Conservation (phyloP, 495 filamentous ascomycete genomes). For the Trichocladium antarcticum region DNA sequence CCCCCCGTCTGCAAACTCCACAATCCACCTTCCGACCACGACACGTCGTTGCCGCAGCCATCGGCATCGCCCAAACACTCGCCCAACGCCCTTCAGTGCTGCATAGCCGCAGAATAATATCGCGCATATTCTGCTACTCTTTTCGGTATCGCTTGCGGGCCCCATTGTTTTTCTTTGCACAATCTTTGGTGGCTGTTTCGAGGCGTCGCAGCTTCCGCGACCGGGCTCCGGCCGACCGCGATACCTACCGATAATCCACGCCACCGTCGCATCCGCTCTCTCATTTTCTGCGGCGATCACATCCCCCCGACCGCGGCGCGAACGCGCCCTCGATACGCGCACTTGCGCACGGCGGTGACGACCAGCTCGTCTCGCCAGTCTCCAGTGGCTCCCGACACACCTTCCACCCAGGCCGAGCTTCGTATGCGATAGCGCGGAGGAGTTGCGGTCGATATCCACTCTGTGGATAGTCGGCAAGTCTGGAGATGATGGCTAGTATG, state of each 20-base stretch:
- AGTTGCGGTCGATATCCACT: slow-evolving; percentile 39
- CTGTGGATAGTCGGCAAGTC: slow-evolving; percentile 38
- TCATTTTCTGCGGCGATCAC: background rate
- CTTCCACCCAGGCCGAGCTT: slow-evolving; percentile 11
- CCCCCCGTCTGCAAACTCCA: slow-evolving; percentile 28
- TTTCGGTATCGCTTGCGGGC: background rate
- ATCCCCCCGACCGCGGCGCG: slow-evolving; percentile 7
- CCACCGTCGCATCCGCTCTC: slow-evolving; percentile 9
- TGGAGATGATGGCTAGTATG: slow-evolving; percentile 54
- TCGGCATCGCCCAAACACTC: slow-evolving; percentile 13
- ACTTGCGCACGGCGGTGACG: background rate
- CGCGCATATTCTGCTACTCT: background rate
- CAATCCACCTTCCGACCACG: slow-evolving; percentile 23
- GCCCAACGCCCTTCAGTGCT: slow-evolving; percentile 7
- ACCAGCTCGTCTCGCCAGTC: background rate
- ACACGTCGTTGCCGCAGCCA: slow-evolving; percentile 24
- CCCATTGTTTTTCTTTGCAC: background rate
- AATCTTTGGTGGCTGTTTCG: background rate
- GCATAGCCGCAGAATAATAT: background rate
- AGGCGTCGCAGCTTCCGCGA: slow-evolving; percentile 3
- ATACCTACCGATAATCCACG: slow-evolving; percentile 6
- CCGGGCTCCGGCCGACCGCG: background rate
- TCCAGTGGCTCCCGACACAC: slow-evolving; percentile 1
- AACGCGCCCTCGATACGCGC: slow-evolving; percentile 8
- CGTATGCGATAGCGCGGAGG: slow-evolving; percentile 37